Evolutionary conservation across 208 protist species (phyloP).

Genomic region (Trypanosomatidae sp.): DNA sequence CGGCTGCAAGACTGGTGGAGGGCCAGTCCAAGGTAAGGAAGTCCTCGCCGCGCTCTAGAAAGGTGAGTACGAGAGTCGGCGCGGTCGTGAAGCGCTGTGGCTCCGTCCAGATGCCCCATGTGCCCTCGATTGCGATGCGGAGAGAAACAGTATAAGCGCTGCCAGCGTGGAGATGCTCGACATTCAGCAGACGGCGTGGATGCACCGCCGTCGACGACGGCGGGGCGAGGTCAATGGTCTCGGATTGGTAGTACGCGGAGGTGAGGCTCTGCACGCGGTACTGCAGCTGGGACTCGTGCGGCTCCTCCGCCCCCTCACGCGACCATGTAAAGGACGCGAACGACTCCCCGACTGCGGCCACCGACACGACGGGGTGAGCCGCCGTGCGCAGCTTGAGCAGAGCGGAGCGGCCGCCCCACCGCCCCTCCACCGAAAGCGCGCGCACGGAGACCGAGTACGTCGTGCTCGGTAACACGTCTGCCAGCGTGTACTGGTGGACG

Average conservation of each 20-base stretch:
- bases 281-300: conserved; percentile 65
- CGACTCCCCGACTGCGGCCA: conserved; percentile 67
- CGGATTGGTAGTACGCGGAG: conserved; percentile 52
- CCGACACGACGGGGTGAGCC: conserved; percentile 43
- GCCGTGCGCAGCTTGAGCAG: conserved; percentile 66
- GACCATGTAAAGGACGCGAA: conserved; percentile 82
- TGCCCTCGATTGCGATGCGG: conserved; percentile 62
- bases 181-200: conserved; percentile 40
- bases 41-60: conserved; percentile 87
- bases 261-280: conserved; percentile 58
- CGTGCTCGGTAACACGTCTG: conserved; percentile 62
- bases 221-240: conserved; percentile 29
- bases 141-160: conserved; percentile 68
- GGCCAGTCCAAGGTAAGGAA: conserved; percentile 81
- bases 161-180: conserved; percentile 68
- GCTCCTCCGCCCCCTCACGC: conserved; percentile 45
- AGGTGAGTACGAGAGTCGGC: conserved; percentile 39
- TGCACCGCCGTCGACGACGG: conserved; percentile 14
- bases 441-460: conserved; percentile 78
- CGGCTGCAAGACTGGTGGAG: conserved; percentile 7
- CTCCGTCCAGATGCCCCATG: conserved; percentile 90
- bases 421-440: conserved; percentile 57
- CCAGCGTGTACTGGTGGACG: conserved; percentile 44
- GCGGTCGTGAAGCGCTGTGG: conserved; percentile 54
- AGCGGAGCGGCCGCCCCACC: conserved; percentile 76